These are phyloP conservation scores for Candida loeiensis DNA, from an alignment of 805 yeast species.

Conservation along the genomic window DNA sequence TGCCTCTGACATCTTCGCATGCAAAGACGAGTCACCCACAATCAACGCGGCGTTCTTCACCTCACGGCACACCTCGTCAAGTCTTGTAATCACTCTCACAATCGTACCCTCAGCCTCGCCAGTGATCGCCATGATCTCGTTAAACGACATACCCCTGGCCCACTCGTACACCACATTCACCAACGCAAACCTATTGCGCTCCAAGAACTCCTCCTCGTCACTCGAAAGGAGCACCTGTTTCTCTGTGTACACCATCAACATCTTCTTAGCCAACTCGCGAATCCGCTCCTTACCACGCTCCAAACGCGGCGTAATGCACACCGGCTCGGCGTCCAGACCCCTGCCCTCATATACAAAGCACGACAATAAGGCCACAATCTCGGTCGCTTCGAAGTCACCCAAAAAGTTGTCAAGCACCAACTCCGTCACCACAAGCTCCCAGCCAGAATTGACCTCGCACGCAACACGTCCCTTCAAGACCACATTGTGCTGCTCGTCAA, in stretches of 20 bases:
- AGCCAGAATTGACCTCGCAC: conserved; percentile 87
- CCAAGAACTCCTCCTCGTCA: conserved; percentile 83
- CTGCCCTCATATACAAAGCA: conserved; percentile 92
- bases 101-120: conserved; percentile 94
- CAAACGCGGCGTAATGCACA: conserved; percentile 70
- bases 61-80: conserved; percentile 93
- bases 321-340: conserved; percentile 59
- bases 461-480: conserved; percentile 89
- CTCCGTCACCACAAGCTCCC: conserved; percentile 88
- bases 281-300: conserved; percentile 67
- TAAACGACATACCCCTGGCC: conserved; percentile 93
- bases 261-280: conserved; percentile 61
- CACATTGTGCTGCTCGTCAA: conserved; percentile 73
- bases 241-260: conserved; percentile 57
- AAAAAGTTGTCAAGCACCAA: conserved; percentile 85
- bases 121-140: conserved; percentile 84
- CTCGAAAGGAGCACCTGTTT: conserved; percentile 73
- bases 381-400: conserved; percentile 92
- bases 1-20: conserved; percentile 84
- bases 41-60: conserved; percentile 91
- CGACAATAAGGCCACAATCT: conserved; percentile 90
- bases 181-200: conserved; percentile 80
- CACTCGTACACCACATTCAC: conserved; percentile 96
- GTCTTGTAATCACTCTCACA: conserved; percentile 88
- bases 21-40: conserved; percentile 89